Percentiles rank a stretch among this genome's conserved stretches.
phyloP scores from a whole-genome alignment of 805 yeast genomes.

The Pichia heedii region DNA sequence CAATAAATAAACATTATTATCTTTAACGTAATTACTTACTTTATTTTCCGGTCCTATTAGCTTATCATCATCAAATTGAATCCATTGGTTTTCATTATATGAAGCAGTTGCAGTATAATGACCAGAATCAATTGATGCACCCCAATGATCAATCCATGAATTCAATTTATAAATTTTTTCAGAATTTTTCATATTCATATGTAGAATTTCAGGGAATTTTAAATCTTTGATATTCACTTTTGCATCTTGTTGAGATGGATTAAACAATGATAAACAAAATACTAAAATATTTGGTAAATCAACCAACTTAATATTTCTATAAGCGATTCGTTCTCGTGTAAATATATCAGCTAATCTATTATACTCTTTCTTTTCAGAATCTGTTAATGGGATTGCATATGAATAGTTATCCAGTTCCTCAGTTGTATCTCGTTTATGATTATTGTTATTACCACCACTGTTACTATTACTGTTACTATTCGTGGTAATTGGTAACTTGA shows the following conservation, averaged over 20 bases:
- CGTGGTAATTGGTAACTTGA: not conserved
- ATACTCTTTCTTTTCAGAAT: slow-evolving; percentile 16
- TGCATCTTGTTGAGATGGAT: slow-evolving; percentile 19
- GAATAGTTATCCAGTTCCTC: too few species aligned
- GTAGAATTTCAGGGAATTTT: slow-evolving; percentile 16
- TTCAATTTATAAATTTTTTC: slow-evolving; percentile 46
- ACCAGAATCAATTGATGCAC: slow-evolving; percentile 55
- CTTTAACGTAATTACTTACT: slow-evolving; percentile 27
- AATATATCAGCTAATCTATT: slow-evolving; percentile 13
- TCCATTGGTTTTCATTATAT: slow-evolving; percentile 48
- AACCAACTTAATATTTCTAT: slow-evolving; percentile 24
- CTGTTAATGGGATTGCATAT: slow-evolving; percentile 12
- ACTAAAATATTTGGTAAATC: slow-evolving; percentile 27
- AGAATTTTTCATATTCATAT: slow-evolving; percentile 26
- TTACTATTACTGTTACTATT: too few species aligned
- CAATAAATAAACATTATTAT: slow-evolving; percentile 57
- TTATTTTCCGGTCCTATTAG: slow-evolving; percentile 33
- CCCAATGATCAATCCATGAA: slow-evolving; percentile 64
- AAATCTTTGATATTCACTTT: slow-evolving; percentile 19
- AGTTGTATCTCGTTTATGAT: not conserved
- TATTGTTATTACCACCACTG: not conserved
- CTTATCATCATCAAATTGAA: slow-evolving; percentile 67
- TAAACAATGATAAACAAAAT: slow-evolving; percentile 27
- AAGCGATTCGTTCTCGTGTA: slow-evolving; percentile 22
- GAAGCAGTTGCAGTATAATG: slow-evolving; percentile 67